Evolutionary conservation across 495 filamentous ascomycete species (phyloP).

Genomic region (Xylaria venustula): DNA sequence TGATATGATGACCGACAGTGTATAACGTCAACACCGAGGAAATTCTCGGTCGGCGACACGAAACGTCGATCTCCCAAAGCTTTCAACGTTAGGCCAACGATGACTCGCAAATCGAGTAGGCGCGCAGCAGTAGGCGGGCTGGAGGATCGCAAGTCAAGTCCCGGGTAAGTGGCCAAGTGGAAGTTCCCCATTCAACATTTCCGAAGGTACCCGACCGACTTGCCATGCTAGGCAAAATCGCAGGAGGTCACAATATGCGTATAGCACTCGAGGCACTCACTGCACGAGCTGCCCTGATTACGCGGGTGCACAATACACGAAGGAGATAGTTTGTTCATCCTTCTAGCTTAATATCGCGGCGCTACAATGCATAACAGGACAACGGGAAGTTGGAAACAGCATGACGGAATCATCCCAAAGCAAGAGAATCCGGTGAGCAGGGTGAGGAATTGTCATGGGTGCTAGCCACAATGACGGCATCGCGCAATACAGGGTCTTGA

Average conservation of each 20-base stretch:
- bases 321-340: too few species aligned
- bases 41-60: background rate
- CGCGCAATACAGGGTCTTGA: background rate
- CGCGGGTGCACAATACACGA: background rate
- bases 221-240: constrained; percentile 2
- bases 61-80: background rate
- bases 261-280: too few species aligned
- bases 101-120: background rate
- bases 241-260: constrained; percentile 1
- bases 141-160: background rate
- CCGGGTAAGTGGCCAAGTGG: background rate
- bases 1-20: background rate
- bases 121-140: background rate
- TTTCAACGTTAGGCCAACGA: background rate
- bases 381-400: background rate
- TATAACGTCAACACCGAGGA: background rate
- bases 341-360: too few species aligned
- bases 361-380: too few species aligned
- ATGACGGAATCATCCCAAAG: background rate
- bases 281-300: background rate
- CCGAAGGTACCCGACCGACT: background rate
- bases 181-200: background rate
- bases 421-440: background rate
- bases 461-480: constrained; percentile 11
- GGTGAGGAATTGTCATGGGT: background rate